A percentile compares a stretch with the other conserved stretches of the same genome.
Evolutionary conservation across 164 flowering plant genomes (phyloP).

Genomic region (Cinnamomum micranthum): DNA sequence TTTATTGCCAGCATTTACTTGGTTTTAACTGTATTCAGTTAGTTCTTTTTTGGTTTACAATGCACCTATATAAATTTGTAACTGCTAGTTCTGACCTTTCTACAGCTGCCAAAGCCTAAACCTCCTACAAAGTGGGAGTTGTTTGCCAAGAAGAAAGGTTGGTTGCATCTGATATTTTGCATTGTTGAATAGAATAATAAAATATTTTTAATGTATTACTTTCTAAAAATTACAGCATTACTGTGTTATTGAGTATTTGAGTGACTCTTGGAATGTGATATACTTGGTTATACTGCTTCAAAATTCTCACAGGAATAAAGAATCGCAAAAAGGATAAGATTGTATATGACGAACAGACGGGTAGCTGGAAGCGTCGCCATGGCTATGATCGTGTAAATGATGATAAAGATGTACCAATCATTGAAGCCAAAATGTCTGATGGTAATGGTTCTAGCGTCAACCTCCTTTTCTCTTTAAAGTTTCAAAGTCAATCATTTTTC

Average conservation of each 20-base stretch:
- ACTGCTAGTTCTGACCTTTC: constrained; percentile 1
- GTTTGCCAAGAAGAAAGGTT: constrained; percentile 83
- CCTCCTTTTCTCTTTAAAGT: too few species aligned
- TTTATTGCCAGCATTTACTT: too few species aligned
- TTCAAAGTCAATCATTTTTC: too few species aligned
- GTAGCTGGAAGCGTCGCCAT: constrained; percentile 79
- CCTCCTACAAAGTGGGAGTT: constrained; percentile 93
- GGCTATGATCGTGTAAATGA: constrained; percentile 97
- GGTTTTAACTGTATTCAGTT: background rate
- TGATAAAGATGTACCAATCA: constrained; percentile 31
- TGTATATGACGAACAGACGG: constrained; percentile 41
- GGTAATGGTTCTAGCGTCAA: constrained; percentile 16
- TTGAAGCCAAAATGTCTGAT: constrained; percentile 38
- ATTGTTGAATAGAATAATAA: background rate
- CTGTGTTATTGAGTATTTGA: too few species aligned
- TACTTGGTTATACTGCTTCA: background rate
- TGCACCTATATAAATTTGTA: background rate
- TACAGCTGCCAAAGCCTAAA: constrained; percentile 82
- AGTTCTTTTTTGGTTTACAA: background rate
- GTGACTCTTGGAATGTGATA: background rate
- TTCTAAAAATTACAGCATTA: background rate
- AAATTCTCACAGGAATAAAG: constrained; percentile 53
- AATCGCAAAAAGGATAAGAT: constrained; percentile 76
- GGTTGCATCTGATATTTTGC: constrained; percentile 8
- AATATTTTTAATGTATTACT: background rate